A percentile compares a stretch with the other conserved stretches of the same genome.
Evolutionary conservation across 2,329 filamentous ascomycete species (phyloP).

Genomic region (Cercospora beticola): DNA sequence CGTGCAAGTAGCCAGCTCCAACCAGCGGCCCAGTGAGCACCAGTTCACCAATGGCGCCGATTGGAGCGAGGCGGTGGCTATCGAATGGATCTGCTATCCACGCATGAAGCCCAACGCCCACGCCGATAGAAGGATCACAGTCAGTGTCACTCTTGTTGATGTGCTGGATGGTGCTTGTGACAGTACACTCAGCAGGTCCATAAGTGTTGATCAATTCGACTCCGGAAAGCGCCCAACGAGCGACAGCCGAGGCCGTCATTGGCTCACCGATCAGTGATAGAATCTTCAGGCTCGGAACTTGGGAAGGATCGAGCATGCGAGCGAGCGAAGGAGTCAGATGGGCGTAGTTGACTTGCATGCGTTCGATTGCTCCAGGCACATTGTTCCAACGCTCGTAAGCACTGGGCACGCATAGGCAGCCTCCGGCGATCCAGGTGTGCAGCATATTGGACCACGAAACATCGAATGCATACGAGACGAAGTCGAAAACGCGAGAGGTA

Average conservation of each 20-base stretch:
- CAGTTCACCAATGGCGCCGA: constrained; percentile 12
- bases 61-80: background rate
- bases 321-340: background rate
- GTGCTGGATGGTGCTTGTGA: constrained; percentile 13
- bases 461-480: background rate
- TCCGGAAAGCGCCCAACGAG: background rate
- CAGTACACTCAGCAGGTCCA: constrained; percentile 19
- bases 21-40: constrained; percentile 13
- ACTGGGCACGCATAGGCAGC: background rate
- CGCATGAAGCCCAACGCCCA: constrained; percentile 4
- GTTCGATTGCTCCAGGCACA: background rate
- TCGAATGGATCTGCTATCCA: constrained; percentile 3
- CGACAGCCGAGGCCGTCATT: background rate
- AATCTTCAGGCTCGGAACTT: background rate
- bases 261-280: background rate
- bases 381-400: background rate
- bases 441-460: background rate
- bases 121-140: constrained; percentile 4
- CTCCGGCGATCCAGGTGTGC: background rate
- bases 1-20: constrained; percentile 12
- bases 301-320: background rate
- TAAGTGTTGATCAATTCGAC: constrained; percentile 11
- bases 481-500: background rate
- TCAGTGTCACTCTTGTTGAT: background rate
- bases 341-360: background rate